Evolutionary conservation across 2,329 filamentous ascomycete genomes (phyloP).

Genomic region (Raffaelea albimanens): DNA sequence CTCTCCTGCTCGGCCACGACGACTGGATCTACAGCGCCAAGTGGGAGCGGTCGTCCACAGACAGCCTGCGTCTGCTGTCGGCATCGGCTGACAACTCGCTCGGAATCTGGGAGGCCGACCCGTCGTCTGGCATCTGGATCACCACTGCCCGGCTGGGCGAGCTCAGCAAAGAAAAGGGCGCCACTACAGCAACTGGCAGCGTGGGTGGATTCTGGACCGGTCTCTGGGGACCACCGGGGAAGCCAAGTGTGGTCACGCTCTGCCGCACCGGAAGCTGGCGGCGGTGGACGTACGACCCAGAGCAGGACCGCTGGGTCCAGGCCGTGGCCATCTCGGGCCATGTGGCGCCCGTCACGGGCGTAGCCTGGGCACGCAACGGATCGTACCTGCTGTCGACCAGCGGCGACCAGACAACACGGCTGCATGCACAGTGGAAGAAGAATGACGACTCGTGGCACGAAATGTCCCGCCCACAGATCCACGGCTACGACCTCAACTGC

Average conservation of each 20-base stretch:
- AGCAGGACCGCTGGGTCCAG: constrained; percentile 64
- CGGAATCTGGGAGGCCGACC: constrained; percentile 83
- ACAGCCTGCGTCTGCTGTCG: constrained; percentile 63
- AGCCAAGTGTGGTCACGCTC: constrained; percentile 58
- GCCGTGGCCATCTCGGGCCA: constrained; percentile 75
- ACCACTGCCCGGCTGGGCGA: constrained; percentile 80
- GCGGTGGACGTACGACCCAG: constrained; percentile 59
- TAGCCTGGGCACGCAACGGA: constrained; percentile 76
- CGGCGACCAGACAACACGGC: constrained; percentile 82
- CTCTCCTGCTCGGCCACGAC: constrained; percentile 85
- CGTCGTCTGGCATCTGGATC: constrained; percentile 80
- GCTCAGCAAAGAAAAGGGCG: constrained; percentile 89
- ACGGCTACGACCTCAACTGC: constrained; percentile 96
- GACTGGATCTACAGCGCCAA: constrained; percentile 93
- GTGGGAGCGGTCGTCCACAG: constrained; percentile 47
- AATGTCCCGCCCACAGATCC: constrained; percentile 90
- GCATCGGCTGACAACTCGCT: constrained; percentile 93
- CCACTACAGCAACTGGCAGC: constrained; percentile 91
- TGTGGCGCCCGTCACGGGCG: constrained; percentile 67
- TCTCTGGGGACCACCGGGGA: constrained; percentile 50
- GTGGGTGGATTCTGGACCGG: constrained; percentile 96
- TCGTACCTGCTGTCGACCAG: constrained; percentile 82
- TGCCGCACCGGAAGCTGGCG: constrained; percentile 92
- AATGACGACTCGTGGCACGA: constrained; percentile 65
- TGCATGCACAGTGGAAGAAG: constrained; percentile 68